Evolutionary conservation across 176 grass and related monocot genomes (phyloP).

Genomic region (Rhipidocladum racemiflorum): DNA sequence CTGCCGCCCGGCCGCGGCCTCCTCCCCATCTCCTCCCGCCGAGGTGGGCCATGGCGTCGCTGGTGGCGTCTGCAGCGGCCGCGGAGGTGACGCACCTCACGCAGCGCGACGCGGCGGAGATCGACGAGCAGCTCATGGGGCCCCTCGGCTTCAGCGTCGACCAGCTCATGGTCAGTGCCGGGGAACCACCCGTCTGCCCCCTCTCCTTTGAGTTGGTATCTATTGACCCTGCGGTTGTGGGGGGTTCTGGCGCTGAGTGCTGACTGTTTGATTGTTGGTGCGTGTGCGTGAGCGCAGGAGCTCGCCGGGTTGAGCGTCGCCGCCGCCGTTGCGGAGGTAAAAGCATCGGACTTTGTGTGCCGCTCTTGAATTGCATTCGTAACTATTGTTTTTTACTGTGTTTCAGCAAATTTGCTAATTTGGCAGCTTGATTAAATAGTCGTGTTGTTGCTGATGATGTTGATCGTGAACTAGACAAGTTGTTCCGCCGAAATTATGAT

Average conservation of each 20-base stretch:
- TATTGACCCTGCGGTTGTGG: neutral
- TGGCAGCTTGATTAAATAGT: neutral
- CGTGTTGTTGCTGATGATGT: neutral
- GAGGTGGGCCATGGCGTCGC: conserved; percentile 43
- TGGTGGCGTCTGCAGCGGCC: conserved; percentile 16
- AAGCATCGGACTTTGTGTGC: neutral
- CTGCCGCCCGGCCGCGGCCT: neutral
- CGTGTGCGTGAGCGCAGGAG: conserved; percentile 39
- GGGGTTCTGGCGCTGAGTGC: neutral
- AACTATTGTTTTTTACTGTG: neutral
- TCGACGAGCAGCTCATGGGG: conserved; percentile 91
- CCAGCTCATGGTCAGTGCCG: conserved; percentile 71
- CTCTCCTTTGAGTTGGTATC: neutral
- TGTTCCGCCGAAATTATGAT: neutral
- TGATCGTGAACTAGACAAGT: neutral
- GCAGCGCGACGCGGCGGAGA: conserved; percentile 66
- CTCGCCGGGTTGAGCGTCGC: conserved; percentile 85
- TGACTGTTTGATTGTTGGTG: neutral
- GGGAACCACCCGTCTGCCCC: neutral
- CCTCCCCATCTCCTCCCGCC: neutral
- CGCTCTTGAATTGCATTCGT: neutral
- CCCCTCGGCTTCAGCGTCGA: conserved; percentile 82
- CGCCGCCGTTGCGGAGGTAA: conserved; percentile 63
- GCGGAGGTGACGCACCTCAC: conserved; percentile 60
- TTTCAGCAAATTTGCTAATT: neutral